These are phyloP conservation scores for Curvularia verruculosa DNA, from an alignment of 2,329 filamentous ascomycete species.

Conservation along the genomic window DNA sequence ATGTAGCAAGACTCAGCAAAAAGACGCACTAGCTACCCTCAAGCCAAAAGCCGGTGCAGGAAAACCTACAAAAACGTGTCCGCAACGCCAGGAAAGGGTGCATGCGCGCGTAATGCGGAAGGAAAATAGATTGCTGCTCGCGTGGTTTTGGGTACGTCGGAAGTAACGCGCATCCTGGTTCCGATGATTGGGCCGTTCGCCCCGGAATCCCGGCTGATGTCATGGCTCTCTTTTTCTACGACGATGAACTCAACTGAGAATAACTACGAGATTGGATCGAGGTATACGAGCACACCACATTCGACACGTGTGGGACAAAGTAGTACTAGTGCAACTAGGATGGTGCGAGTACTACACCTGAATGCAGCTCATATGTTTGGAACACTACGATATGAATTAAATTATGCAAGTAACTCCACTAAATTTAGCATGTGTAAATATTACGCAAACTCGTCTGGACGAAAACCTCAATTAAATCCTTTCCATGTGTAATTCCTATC, in stretches of 20 bases:
- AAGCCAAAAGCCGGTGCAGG: not conserved
- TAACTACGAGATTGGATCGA: too few species aligned
- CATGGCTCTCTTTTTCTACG: too few species aligned
- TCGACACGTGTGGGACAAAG: too few species aligned
- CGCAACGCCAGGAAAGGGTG: conserved; percentile 2
- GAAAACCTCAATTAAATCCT: too few species aligned
- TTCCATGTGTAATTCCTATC: not conserved
- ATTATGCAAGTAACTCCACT: too few species aligned
- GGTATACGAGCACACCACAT: too few species aligned
- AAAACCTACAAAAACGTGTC: conserved; percentile 16
- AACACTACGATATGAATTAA: too few species aligned
- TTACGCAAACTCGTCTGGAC: too few species aligned
- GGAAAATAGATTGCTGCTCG: conserved; percentile 23
- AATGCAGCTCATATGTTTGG: too few species aligned
- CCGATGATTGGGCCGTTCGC: conserved; percentile 22
- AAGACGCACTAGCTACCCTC: not conserved
- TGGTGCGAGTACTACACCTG: too few species aligned
- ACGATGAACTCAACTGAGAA: too few species aligned
- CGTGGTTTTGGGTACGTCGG: conserved; percentile 4
- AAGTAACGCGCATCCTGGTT: conserved; percentile 17
- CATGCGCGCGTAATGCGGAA: conserved; percentile 14
- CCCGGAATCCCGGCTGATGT: conserved; percentile 14
- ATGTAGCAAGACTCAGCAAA: not conserved
- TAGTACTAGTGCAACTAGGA: too few species aligned
- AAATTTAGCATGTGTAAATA: not conserved